These are phyloP conservation scores for Aspergillus cejpii DNA, from an alignment of 2,329 filamentous ascomycete species.

Conservation along the genomic window DNA sequence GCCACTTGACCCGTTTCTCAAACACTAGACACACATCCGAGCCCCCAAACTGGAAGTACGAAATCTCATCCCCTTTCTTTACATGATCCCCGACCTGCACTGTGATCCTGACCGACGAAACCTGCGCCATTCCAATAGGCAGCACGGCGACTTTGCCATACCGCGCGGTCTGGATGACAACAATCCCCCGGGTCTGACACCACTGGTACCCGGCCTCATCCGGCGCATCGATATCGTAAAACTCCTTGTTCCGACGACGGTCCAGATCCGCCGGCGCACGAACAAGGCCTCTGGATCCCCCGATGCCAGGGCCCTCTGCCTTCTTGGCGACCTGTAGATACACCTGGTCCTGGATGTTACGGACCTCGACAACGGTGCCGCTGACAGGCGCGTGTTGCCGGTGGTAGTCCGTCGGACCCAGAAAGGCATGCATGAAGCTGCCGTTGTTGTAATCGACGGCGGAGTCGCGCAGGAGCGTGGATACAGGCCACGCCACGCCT, in stretches of 20 bases:
- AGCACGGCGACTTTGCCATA: constrained; percentile 39
- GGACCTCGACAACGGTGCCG: constrained; percentile 1
- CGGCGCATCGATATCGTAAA: constrained; percentile 22
- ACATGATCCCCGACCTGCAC: constrained; percentile 16
- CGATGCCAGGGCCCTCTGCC: not conserved
- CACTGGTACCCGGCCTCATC: constrained; percentile 40
- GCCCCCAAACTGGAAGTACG: constrained; percentile 41
- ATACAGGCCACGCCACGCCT: not conserved
- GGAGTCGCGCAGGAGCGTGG: not conserved
- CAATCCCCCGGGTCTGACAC: constrained; percentile 34
- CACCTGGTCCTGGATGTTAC: constrained; percentile 2
- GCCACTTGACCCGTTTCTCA: constrained; percentile 17
- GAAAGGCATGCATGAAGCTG: not conserved
- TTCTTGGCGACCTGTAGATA: not conserved
- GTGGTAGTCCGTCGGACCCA: not conserved
- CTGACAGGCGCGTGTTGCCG: not conserved
- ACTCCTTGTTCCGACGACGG: not conserved
- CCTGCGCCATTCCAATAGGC: constrained; percentile 43
- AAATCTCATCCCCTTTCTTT: constrained; percentile 41
- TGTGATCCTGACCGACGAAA: constrained; percentile 37
- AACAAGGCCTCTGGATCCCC: not conserved
- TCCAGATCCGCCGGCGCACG: not conserved
- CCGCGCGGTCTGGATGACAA: constrained; percentile 35
- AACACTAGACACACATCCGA: constrained; percentile 41
- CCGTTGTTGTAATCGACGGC: not conserved